These are phyloP conservation scores for Alopecurus myosuroides DNA, from an alignment of 176 grass and related monocot species.

Conservation along the genomic window DNA sequence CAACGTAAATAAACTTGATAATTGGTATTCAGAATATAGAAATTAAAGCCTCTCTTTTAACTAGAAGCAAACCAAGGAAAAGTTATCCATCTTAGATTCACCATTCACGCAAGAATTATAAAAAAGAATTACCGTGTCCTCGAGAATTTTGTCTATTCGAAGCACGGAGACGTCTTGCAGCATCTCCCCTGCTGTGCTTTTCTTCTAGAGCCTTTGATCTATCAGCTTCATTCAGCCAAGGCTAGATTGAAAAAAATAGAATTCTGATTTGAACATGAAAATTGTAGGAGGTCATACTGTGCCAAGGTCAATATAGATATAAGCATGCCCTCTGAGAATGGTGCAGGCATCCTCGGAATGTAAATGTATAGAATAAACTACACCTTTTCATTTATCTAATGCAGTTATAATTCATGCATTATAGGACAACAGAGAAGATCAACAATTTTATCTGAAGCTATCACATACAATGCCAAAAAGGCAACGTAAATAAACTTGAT, in stretches of 20 bases:
- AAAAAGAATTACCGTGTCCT: constrained; percentile 27
- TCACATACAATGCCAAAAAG: background rate
- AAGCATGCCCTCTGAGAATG: background rate
- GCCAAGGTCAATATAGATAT: background rate
- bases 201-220: constrained; percentile 54
- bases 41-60: background rate
- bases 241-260: constrained; percentile 19
- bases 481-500: background rate
- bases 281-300: background rate
- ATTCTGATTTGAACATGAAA: background rate
- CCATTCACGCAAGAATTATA: background rate
- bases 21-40: no score
- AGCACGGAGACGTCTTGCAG: constrained; percentile 45
- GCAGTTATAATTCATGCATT: background rate
- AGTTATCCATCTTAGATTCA: no score
- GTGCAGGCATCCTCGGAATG: background rate
- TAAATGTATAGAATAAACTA: background rate
- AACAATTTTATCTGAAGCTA: background rate
- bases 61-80: background rate
- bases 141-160: constrained; percentile 32
- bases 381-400: background rate
- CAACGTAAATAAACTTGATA: no score
- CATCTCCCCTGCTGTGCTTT: constrained; percentile 64
- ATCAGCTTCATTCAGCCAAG: constrained; percentile 55
- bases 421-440: background rate